Conservation (phyloP, 805 yeast species). For the Ogataea parapolymorpha region DNA sequence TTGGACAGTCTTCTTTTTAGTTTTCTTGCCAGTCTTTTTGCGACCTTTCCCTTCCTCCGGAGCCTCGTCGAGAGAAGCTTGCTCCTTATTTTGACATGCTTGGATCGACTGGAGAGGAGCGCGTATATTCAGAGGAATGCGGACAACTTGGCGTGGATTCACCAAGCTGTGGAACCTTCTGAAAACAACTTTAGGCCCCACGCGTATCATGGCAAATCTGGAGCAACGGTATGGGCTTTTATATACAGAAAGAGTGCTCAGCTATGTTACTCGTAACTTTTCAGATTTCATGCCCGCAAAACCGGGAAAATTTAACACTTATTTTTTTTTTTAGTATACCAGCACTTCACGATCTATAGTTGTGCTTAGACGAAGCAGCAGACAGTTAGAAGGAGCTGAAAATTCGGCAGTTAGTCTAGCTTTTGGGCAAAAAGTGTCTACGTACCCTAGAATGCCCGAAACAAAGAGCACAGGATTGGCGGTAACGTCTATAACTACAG, state of each 20-base stretch:
- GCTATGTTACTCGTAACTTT: slow-evolving; percentile 5
- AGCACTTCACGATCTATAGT: background rate
- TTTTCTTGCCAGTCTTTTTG: background rate
- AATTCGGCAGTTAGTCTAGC: background rate
- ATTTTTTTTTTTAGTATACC: background rate
- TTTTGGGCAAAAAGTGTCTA: background rate
- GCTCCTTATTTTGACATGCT: background rate
- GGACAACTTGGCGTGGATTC: background rate
- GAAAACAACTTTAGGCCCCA: background rate
- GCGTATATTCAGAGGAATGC: slow-evolving; percentile 3
- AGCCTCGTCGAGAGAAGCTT: background rate
- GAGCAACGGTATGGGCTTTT: background rate
- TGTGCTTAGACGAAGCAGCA: background rate
- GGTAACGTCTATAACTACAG: slow-evolving; percentile 10
- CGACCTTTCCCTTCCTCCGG: background rate
- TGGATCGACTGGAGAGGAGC: slow-evolving; percentile 3
- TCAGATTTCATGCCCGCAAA: slow-evolving; percentile 1
- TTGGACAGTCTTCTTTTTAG: background rate
- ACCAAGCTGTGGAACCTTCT: background rate
- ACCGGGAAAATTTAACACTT: slow-evolving; percentile 4
- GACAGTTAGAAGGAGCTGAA: background rate
- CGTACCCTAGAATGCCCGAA: background rate
- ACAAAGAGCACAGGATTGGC: slow-evolving; percentile 2
- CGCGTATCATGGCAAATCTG: background rate
- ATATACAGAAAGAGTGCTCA: background rate